Evolutionary conservation across 768 basidiomycete genomes (phyloP), one percentile per base, ranked within the genome.

Genomic region (Russula sp.): DNA sequence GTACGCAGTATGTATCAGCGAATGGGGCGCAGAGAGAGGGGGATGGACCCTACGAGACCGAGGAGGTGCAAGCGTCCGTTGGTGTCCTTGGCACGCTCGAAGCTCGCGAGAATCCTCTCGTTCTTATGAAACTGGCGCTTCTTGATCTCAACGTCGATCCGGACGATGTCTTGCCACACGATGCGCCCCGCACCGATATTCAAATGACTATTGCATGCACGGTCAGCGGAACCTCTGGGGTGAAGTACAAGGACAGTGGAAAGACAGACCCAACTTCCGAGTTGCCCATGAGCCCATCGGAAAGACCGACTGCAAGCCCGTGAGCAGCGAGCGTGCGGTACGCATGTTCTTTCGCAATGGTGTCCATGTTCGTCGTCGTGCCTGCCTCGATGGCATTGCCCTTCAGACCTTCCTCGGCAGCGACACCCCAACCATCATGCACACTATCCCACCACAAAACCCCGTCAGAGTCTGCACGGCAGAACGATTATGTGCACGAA

Each of bases 151-250:
- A 93, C 87, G 69, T 98, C 94, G 69, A 97, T 97, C 65, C 87
- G 84, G 69, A 97, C 95, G 67, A 98, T 98, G 69, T 98, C 95
- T 73, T 98, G 95, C 95, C 95, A 97, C 34, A 97, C 93, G 53
- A 97, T 81, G 22, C 94, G 86, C 0, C 94, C 95, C 56, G 95
- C 95, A 38, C 94, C 94, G 66, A 95, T 92, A 74, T 98, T 98
- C 63, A 97, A 76, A 71, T 97, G 94, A 4, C 93, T 96, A 63
- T n/a, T 9, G 9, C 25, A 29, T 29, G 25, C 25, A 29, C 20
- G 22, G 59, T 64, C 65, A 22, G 61, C 52, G 43, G 56, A 39
- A 43, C 56, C 43, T 54, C 5, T 2, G 35, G 20, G 22, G 3
- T 13, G n/a, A 13, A 46, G 45, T 59, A 59, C 10, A 53, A 56